Conservation (phyloP, 805 yeast species). For the Kazachstania psychrophila region DNA sequence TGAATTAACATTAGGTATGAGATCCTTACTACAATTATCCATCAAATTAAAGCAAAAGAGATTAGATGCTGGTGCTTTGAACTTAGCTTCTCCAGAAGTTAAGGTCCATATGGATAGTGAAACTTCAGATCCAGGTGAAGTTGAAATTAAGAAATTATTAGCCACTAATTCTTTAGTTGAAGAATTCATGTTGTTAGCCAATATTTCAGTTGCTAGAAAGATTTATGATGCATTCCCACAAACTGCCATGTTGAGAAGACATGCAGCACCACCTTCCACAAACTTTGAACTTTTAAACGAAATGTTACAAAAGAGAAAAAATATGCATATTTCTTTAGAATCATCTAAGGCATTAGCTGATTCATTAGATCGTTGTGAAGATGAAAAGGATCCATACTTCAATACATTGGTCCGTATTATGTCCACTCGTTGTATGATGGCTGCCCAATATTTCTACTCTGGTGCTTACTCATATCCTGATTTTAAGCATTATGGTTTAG, state of each 20-base stretch:
- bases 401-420: slow-evolving; percentile 88
- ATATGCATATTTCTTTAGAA: slow-evolving; percentile 65
- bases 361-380: slow-evolving; percentile 81
- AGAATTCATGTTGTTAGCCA: slow-evolving; percentile 96
- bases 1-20: slow-evolving; percentile 82
- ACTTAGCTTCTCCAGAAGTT: slow-evolving; percentile 95
- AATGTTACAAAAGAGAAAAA: slow-evolving; percentile 74
- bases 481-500: slow-evolving; percentile 93
- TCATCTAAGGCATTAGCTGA: slow-evolving; percentile 89
- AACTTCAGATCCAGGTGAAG: slow-evolving; percentile 93
- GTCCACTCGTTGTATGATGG: slow-evolving; percentile 99
- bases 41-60: slow-evolving; percentile 77
- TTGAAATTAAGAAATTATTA: slow-evolving; percentile 75
- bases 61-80: slow-evolving; percentile 90
- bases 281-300: slow-evolving; percentile 86
- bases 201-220: slow-evolving; percentile 88
- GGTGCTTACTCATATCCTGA: slow-evolving; percentile 87
- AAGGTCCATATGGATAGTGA: slow-evolving; percentile 96
- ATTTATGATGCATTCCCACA: slow-evolving; percentile 92
- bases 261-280: slow-evolving; percentile 92
- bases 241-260: slow-evolving; percentile 96
- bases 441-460: slow-evolving; percentile 93
- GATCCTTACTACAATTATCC: slow-evolving; percentile 70
- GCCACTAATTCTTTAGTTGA: slow-evolving; percentile 96
- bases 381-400: slow-evolving; percentile 77